A percentile compares a stretch with the other conserved stretches of the same genome.
Evolutionary conservation across 352 stramenopile species (phyloP).

Genomic region (Peronospora farinosa): DNA sequence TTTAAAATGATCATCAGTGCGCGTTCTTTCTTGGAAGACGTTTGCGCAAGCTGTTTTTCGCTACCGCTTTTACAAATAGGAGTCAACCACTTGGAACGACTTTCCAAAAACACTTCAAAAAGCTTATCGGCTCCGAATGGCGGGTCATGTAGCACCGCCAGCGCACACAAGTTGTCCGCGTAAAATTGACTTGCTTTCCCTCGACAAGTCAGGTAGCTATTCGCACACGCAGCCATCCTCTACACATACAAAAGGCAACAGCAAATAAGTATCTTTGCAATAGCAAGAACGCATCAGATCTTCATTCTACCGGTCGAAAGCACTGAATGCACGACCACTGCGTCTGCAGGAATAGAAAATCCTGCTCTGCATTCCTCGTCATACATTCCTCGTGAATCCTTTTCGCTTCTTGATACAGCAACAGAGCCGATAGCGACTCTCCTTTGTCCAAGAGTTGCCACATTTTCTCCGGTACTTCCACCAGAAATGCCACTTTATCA

Average conservation of each 20-base stretch:
- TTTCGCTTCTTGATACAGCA: slow-evolving; percentile 40
- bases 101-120: slow-evolving; percentile 41
- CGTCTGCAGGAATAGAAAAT: slow-evolving; percentile 58
- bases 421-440: slow-evolving; percentile 44
- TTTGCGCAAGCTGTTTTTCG: slow-evolving; percentile 6
- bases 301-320: slow-evolving; percentile 43
- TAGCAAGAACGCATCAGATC: neutral
- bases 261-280: slow-evolving; percentile 1
- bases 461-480: slow-evolving; percentile 56
- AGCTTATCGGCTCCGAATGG: slow-evolving; percentile 29
- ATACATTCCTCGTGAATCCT: slow-evolving; percentile 23
- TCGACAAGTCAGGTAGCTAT: slow-evolving; percentile 44
- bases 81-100: slow-evolving; percentile 51
- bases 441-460: slow-evolving; percentile 65
- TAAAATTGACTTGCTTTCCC: slow-evolving; percentile 58
- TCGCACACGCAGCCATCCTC: slow-evolving; percentile 44
- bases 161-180: slow-evolving; percentile 49
- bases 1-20: slow-evolving; percentile 54
- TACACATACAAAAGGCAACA: slow-evolving; percentile 17
- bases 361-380: slow-evolving; percentile 9
- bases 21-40: slow-evolving; percentile 24
- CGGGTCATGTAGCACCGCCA: slow-evolving; percentile 34
- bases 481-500: slow-evolving; percentile 40
- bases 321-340: slow-evolving; percentile 64
- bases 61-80: slow-evolving; percentile 7